Base-by-base conservation (phyloP, 163 green algal genomes). In the Volvox carteri region DNA sequence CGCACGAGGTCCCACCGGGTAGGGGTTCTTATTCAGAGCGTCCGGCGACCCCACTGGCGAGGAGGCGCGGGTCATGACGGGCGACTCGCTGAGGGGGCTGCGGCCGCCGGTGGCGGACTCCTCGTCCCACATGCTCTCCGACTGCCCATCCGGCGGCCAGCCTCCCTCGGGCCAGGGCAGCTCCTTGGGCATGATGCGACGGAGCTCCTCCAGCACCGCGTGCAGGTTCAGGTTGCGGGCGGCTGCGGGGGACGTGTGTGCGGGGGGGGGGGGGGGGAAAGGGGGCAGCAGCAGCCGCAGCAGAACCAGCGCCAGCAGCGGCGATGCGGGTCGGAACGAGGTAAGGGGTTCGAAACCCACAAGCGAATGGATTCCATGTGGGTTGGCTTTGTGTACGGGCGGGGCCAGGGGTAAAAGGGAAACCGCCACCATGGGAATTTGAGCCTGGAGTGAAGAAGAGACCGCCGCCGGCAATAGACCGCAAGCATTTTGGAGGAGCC, bases 81-180 rank as follows among this genome's bases (percentile, higher is more conserved):
- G 60, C 19, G 60, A 72, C 60, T 72, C 60, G 60, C 60, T 65
- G 19, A 65, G 25, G 16, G 28, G 62, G 16, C 62, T 75, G 70
- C 39, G 41, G 2, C 72, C 18, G 72, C 72, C 18, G 72, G 41
- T 79, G 72, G 41, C 39, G 39, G 72, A 16, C 72, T 77, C 60
- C 39, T 62, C 78, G 4, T 77, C 78, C 2, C 46, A 44, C 39
- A 65, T 21, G 42, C 14, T 48, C 35, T 74, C 77, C 21, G 73
- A 62, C n/a, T 50, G 23, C 0, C 48, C 67, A 18, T 78, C 79
- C 7, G 81, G 81, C 46, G 81, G 81, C 81, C 81, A 87, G 65
- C 67, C 81, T 11, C 67, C 79, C 67, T 87, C 81, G 0, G 81
- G 79, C 48, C 60, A 78, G 60, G 81, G 81, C 81, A 87, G 81